Percentiles rank a stretch among this genome's conserved stretches.
phyloP scores from a whole-genome alignment of 345 rosid species.

The Atalantia buxifolia region DNA sequence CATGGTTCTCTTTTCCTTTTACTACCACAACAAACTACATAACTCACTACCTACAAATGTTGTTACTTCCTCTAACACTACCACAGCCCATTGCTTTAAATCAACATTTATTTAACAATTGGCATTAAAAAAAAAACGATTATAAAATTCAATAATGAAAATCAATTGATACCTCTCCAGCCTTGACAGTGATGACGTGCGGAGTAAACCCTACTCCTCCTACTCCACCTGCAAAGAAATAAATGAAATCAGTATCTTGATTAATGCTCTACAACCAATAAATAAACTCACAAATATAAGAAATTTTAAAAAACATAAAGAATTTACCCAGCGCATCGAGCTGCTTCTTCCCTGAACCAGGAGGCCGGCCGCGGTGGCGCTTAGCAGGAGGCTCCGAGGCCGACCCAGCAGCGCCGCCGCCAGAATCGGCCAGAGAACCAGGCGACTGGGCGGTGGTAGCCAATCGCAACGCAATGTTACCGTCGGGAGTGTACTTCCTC shows the following conservation, averaged over 20 bases:
- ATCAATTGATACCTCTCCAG: constrained; percentile 71
- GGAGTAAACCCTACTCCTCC: constrained; percentile 98
- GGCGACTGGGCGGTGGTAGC: constrained; percentile 57
- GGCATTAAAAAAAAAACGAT: background rate
- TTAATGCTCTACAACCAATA: background rate
- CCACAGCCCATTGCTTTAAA: background rate
- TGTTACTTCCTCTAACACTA: background rate
- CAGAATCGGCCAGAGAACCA: constrained; percentile 42
- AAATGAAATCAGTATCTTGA: background rate
- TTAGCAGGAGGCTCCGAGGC: constrained; percentile 59
- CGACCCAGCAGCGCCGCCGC: constrained; percentile 28
- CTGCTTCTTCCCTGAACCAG: constrained; percentile 89
- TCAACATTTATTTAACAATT: too few relatives aligned
- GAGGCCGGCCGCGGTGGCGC: constrained; percentile 84
- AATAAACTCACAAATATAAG: background rate
- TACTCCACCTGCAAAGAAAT: constrained; percentile 59
- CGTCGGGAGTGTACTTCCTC: constrained; percentile 82
- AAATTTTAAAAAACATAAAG: too few relatives aligned
- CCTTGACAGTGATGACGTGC: constrained; percentile 77
- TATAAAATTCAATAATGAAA: background rate
- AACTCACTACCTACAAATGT: background rate
- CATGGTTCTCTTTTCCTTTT: too few relatives aligned
- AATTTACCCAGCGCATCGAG: constrained; percentile 81
- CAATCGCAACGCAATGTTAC: constrained; percentile 75
- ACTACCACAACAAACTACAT: too few relatives aligned